phyloP scores from a whole-genome alignment of 192 early-diverging fungal species.

The Geranomyces variabilis region DNA sequence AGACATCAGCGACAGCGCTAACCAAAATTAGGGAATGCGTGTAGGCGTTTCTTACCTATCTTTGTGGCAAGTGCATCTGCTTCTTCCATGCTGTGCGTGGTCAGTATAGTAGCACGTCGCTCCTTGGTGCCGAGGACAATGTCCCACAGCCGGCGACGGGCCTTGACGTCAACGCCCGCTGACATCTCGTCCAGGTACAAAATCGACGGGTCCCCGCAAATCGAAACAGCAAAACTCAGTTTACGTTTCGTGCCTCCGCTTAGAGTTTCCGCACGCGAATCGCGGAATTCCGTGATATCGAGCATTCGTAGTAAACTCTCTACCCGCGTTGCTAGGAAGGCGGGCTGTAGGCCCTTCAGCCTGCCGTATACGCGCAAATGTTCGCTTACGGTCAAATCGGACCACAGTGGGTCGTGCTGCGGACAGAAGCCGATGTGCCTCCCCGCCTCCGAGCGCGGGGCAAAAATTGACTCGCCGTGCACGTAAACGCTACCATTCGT shows the following conservation, averaged over 20 bases:
- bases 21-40: no score
- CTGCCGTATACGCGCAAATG: constrained; percentile 46
- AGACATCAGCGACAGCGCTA: no score
- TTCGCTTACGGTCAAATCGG: constrained; percentile 47
- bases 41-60: constrained; percentile 50
- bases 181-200: constrained; percentile 31
- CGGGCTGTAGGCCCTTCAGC: constrained; percentile 43
- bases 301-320: constrained; percentile 38
- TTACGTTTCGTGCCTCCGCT: constrained; percentile 35
- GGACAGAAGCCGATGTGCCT: constrained; percentile 56
- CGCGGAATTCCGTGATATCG: constrained; percentile 39
- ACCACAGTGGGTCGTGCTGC: constrained; percentile 45
- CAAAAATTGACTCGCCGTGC: constrained; percentile 1
- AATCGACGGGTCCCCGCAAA: constrained; percentile 23
- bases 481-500: constrained; percentile 32
- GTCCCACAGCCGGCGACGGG: constrained; percentile 53
- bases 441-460: constrained; percentile 26
- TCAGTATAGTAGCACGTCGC: constrained; percentile 55
- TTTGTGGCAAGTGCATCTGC: constrained; percentile 53
- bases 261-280: constrained; percentile 34
- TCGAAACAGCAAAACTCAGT: constrained; percentile 21
- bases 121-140: constrained; percentile 49
- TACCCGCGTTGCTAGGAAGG: constrained; percentile 3
- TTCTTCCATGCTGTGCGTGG: constrained; percentile 70
- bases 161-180: constrained; percentile 40